Conservation (phyloP, 2,329 filamentous ascomycete species). For the Apiospora phragmitis region DNA sequence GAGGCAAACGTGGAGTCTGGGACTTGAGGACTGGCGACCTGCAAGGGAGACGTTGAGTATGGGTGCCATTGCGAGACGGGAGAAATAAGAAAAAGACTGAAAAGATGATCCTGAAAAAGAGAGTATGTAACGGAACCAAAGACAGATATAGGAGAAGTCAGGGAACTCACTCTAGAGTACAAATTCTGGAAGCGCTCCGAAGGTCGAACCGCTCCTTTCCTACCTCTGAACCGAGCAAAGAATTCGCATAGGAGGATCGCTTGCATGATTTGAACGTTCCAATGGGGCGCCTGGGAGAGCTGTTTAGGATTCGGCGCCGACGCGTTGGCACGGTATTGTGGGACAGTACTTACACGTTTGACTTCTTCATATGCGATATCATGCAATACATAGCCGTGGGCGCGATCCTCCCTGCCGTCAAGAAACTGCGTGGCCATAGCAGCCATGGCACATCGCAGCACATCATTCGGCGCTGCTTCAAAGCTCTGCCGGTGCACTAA, state of each 20-base stretch:
- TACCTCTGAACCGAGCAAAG: constrained; percentile 55
- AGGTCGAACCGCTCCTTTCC: constrained; percentile 46
- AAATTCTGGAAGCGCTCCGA: constrained; percentile 51
- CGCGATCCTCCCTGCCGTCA: constrained; percentile 48
- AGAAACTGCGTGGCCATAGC: constrained; percentile 56
- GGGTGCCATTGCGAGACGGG: constrained; percentile 28
- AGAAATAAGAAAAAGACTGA: constrained; percentile 34
- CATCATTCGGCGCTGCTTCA: constrained; percentile 42
- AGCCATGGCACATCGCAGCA: constrained; percentile 56
- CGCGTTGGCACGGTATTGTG: background rate
- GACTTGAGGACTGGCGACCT: constrained; percentile 40
- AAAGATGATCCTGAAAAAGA: constrained; percentile 34
- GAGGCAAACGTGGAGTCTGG: constrained; percentile 18
- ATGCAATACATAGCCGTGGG: constrained; percentile 51
- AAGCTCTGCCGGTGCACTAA: constrained; percentile 50
- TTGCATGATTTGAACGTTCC: constrained; percentile 53
- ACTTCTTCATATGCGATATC: constrained; percentile 51
- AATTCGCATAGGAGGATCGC: constrained; percentile 56
- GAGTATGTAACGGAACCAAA: constrained; percentile 32
- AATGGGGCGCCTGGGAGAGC: constrained; percentile 43
- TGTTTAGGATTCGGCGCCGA: constrained; percentile 3
- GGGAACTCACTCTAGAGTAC: constrained; percentile 54
- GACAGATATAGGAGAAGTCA: constrained; percentile 32
- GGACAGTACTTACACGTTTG: constrained; percentile 47
- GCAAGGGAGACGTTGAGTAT: constrained; percentile 36